A percentile compares a stretch with the other conserved stretches of the same genome.
Conservation (phyloP, 2,329 filamentous ascomycete genomes). For the Calonectria naviculata region DNA sequence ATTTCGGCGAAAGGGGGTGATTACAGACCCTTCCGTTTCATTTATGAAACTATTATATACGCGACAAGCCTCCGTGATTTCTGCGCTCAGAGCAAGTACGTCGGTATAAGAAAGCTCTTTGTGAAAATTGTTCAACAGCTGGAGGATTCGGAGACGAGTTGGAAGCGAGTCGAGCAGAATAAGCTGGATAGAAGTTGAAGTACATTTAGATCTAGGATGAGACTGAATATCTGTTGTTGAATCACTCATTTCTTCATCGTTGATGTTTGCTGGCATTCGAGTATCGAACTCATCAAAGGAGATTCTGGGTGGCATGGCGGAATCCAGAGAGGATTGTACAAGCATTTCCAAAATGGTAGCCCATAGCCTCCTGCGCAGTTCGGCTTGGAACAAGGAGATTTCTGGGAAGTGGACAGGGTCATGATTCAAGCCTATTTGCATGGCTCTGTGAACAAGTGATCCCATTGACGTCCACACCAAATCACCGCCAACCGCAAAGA, state of each 20-base stretch:
- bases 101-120: slow-evolving; percentile 48
- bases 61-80: slow-evolving; percentile 43
- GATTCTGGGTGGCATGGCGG: slow-evolving; percentile 52
- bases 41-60: slow-evolving; percentile 33
- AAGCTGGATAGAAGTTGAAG: slow-evolving; percentile 49
- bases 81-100: slow-evolving; percentile 46
- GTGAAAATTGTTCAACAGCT: slow-evolving; percentile 47
- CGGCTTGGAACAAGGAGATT: slow-evolving; percentile 49
- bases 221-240: background rate
- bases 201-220: slow-evolving; percentile 23
- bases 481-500: slow-evolving; percentile 54
- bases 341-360: slow-evolving; percentile 54
- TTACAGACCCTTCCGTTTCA: slow-evolving; percentile 10
- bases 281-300: slow-evolving; percentile 54
- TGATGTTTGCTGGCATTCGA: slow-evolving; percentile 48
- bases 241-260: slow-evolving; percentile 28
- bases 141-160: slow-evolving; percentile 47
- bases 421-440: slow-evolving; percentile 58
- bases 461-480: slow-evolving; percentile 55
- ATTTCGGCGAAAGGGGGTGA: slow-evolving; percentile 56
- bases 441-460: slow-evolving; percentile 53
- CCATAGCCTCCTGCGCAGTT: slow-evolving; percentile 56
- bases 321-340: slow-evolving; percentile 51
- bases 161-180: slow-evolving; percentile 49
- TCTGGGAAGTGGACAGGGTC: slow-evolving; percentile 52